Percentiles rank a stretch among this genome's conserved stretches.
phyloP scores from a whole-genome alignment of 2,329 filamentous ascomycete genomes.

The Teratosphaeria epicoccoides region DNA sequence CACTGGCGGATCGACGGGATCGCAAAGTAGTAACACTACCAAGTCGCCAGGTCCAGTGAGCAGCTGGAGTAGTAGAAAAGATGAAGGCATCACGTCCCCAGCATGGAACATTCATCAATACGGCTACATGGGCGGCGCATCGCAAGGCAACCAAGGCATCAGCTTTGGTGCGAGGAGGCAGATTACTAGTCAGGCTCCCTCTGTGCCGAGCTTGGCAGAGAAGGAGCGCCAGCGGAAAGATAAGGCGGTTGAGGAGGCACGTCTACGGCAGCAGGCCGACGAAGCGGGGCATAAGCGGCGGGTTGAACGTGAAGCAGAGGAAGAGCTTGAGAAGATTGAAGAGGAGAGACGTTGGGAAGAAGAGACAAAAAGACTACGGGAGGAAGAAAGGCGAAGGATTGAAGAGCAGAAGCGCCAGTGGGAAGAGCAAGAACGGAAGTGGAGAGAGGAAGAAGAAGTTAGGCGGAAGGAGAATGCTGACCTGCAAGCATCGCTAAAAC shows the following conservation, averaged over 20 bases:
- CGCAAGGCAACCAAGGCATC: constrained; percentile 88
- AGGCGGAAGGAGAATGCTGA: constrained; percentile 63
- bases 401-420: constrained; percentile 62
- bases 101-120: constrained; percentile 99
- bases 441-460: constrained; percentile 66
- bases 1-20: constrained; percentile 48
- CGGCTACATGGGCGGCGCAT: constrained; percentile 94
- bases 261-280: constrained; percentile 39
- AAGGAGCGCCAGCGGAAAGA: constrained; percentile 62
- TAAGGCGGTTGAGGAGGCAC: constrained; percentile 45
- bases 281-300: constrained; percentile 41
- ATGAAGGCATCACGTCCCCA: constrained; percentile 70
- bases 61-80: constrained; percentile 79
- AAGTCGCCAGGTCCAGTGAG: constrained; percentile 52
- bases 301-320: constrained; percentile 47
- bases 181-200: constrained; percentile 73
- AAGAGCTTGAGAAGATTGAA: constrained; percentile 49
- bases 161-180: constrained; percentile 84
- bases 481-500: constrained; percentile 53
- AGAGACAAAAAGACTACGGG: constrained; percentile 49
- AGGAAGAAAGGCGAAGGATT: constrained; percentile 48
- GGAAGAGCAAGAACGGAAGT: constrained; percentile 66
- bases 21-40: constrained; percentile 41
- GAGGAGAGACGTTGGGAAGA: constrained; percentile 60
- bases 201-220: constrained; percentile 70